Percentiles rank a stretch among this genome's conserved stretches.
phyloP scores from a whole-genome alignment of 2,329 filamentous ascomycete species.

The Pseudocercospora cruenta region DNA sequence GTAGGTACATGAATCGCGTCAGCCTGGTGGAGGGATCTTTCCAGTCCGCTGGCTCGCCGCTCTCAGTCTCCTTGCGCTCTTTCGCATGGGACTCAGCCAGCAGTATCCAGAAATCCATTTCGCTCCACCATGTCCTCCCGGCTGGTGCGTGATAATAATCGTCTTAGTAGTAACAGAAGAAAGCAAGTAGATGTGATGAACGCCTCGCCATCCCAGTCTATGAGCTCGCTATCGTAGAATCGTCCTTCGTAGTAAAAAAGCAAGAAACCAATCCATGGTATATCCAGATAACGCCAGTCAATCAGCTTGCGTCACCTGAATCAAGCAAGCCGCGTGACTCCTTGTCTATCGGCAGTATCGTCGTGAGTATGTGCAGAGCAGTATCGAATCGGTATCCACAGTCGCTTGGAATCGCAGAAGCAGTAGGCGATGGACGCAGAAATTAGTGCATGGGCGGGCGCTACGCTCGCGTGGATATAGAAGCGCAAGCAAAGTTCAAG shows the following conservation, averaged over 20 bases:
- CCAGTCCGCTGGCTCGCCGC: not conserved
- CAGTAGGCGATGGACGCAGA: not conserved
- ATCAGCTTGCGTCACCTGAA: not conserved
- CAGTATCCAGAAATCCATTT: not conserved
- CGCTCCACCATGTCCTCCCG: not conserved
- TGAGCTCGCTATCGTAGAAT: not conserved
- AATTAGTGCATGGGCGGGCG: not conserved
- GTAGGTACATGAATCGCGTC: not conserved
- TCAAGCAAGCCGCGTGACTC: not conserved
- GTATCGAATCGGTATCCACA: not conserved
- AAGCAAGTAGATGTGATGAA: not conserved
- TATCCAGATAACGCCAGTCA: slow-evolving; percentile 6
- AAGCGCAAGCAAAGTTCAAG: not conserved
- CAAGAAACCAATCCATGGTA: slow-evolving; percentile 3
- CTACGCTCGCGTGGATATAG: not conserved
- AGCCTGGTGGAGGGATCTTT: not conserved
- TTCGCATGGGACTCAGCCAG: not conserved
- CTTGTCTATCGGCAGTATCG: not conserved
- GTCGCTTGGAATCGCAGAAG: not conserved
- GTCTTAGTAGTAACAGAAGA: not conserved
- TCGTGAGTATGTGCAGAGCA: slow-evolving; percentile 6
- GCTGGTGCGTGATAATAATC: not conserved
- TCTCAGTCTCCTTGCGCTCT: not conserved
- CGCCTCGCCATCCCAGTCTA: not conserved
- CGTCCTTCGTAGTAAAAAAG: not conserved